Percentiles rank a stretch among this genome's conserved stretches.
Evolutionary conservation across 805 yeast genomes (phyloP).

Genomic region (Wickerhamomyces canadensis): DNA sequence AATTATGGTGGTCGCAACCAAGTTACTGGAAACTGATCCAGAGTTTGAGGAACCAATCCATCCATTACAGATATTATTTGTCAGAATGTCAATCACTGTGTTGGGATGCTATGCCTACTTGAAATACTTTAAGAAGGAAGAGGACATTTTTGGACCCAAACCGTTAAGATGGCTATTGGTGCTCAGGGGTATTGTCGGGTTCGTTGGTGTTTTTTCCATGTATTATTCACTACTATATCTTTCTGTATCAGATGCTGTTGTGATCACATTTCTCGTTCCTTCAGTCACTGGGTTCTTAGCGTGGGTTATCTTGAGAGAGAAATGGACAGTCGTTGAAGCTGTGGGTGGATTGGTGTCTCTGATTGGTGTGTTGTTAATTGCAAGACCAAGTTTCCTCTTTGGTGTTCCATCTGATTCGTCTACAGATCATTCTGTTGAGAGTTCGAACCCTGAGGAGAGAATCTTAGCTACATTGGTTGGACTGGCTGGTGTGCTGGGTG

Average conservation of each 20-base stretch:
- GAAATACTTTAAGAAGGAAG: slow-evolving; percentile 43
- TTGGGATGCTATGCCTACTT: slow-evolving; percentile 52
- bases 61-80: slow-evolving; percentile 73
- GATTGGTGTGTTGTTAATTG: slow-evolving; percentile 72
- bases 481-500: slow-evolving; percentile 63
- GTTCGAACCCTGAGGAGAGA: slow-evolving; percentile 48
- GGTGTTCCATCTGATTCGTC: slow-evolving; percentile 31
- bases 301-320: slow-evolving; percentile 58
- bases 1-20: slow-evolving; percentile 69
- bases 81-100: slow-evolving; percentile 72
- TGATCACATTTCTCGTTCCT: slow-evolving; percentile 75
- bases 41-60: slow-evolving; percentile 56
- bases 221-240: slow-evolving; percentile 71
- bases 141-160: slow-evolving; percentile 68
- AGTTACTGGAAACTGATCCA: slow-evolving; percentile 63
- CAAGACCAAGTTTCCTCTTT: slow-evolving; percentile 72
- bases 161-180: slow-evolving; percentile 48
- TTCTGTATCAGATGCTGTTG: slow-evolving; percentile 75
- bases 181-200: slow-evolving; percentile 68
- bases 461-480: slow-evolving; percentile 61
- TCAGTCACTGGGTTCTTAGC: slow-evolving; percentile 73
- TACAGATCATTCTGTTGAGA: slow-evolving; percentile 37
- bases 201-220: slow-evolving; percentile 73
- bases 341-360: slow-evolving; percentile 64
- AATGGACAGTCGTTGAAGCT: slow-evolving; percentile 61